phyloP scores from a whole-genome alignment of 495 filamentous ascomycete species.

The Mytilinidion resinicola region DNA sequence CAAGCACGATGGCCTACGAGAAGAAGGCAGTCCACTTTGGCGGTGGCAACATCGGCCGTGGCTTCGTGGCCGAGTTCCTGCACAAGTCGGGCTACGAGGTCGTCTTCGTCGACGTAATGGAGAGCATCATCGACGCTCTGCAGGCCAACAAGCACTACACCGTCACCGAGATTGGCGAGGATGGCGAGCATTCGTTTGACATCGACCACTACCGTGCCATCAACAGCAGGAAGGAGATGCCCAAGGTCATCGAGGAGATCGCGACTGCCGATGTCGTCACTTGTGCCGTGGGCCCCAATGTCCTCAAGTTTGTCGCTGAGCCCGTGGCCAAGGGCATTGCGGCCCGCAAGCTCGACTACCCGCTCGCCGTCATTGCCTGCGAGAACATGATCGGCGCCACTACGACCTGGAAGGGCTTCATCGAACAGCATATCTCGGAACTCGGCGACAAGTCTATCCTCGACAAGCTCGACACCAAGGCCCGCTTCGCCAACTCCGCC shows the following conservation, averaged over 20 bases:
- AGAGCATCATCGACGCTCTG: slow-evolving; percentile 65
- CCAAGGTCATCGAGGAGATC: slow-evolving; percentile 76
- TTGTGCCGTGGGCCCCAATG: slow-evolving; percentile 90
- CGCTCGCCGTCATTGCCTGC: slow-evolving; percentile 88
- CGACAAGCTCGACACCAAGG: slow-evolving; percentile 36
- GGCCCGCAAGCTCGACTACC: slow-evolving; percentile 59
- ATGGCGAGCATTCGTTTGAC: slow-evolving; percentile 71
- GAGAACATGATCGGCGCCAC: slow-evolving; percentile 96
- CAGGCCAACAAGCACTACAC: slow-evolving; percentile 71
- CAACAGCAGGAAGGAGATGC: slow-evolving; percentile 80
- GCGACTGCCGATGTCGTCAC: slow-evolving; percentile 82
- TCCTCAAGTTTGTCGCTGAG: slow-evolving; percentile 92
- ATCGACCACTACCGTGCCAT: slow-evolving; percentile 94
- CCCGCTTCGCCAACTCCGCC: slow-evolving; percentile 86
- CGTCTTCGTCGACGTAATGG: slow-evolving; percentile 90
- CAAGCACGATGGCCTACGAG: slow-evolving; percentile 29
- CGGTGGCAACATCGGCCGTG: slow-evolving; percentile 76
- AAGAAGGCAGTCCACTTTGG: slow-evolving; percentile 92
- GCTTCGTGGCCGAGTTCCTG: slow-evolving; percentile 63
- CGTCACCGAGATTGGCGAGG: slow-evolving; percentile 85
- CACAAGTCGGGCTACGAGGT: slow-evolving; percentile 85
- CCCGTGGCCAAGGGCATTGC: slow-evolving; percentile 89
- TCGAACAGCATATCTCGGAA: slow-evolving; percentile 74
- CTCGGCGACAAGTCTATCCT: slow-evolving; percentile 37
- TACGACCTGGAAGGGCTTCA: slow-evolving; percentile 70